Conservation (phyloP, 495 filamentous ascomycete species). For the Amphirosellinia nigrospora region DNA sequence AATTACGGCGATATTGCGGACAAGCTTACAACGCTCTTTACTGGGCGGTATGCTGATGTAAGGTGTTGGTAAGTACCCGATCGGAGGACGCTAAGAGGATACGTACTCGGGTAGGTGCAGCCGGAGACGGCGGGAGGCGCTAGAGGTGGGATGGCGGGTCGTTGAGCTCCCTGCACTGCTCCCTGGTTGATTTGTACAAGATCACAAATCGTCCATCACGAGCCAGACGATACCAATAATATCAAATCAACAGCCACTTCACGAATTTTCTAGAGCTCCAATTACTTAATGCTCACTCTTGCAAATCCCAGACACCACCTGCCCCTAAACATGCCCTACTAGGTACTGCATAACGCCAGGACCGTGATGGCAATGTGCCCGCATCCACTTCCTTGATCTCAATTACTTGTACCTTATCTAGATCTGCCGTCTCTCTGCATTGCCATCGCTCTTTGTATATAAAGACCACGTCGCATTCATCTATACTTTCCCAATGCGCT, state of each 20-base stretch:
- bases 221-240: background rate
- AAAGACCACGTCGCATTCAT: constrained; percentile 12
- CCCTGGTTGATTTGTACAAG: constrained; percentile 26
- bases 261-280: background rate
- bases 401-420: constrained; percentile 6
- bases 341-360: background rate
- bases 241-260: constrained; percentile 14
- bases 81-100: background rate
- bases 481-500: constrained; percentile 37
- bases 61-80: constrained; percentile 21
- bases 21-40: background rate
- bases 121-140: background rate
- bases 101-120: constrained; percentile 5
- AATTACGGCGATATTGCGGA: constrained; percentile 14
- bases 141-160: constrained; percentile 22
- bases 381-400: background rate
- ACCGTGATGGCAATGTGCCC: background rate
- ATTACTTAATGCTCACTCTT: background rate
- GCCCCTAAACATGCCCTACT: background rate
- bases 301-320: background rate
- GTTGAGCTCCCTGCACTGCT: too few species aligned
- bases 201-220: constrained; percentile 26
- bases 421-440: background rate
- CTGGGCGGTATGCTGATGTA: constrained; percentile 19
- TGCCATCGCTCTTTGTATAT: constrained; percentile 11